phyloP scores from a whole-genome alignment of 805 yeast species.

The Candida anglica region DNA sequence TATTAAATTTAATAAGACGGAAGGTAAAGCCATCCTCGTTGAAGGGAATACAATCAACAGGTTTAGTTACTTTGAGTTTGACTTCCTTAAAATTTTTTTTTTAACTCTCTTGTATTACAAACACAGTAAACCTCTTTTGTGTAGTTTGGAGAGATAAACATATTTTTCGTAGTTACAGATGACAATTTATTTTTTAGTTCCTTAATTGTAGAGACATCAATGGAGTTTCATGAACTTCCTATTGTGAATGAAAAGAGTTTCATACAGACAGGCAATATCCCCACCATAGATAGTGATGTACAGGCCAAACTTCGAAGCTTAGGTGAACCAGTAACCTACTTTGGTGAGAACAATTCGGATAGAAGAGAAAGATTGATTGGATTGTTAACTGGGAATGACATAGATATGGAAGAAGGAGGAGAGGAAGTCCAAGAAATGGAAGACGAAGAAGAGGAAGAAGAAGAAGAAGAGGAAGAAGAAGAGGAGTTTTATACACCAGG shows the following conservation, averaged over 20 bases:
- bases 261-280: constrained; percentile 25
- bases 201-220: too few relatives aligned
- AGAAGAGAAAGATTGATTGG: constrained; percentile 58
- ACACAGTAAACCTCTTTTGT: too few relatives aligned
- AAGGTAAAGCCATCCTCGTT: too few relatives aligned
- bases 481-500: constrained; percentile 90
- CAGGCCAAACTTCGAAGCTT: constrained; percentile 41
- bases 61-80: too few relatives aligned
- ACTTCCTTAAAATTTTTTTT: too few relatives aligned
- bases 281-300: constrained; percentile 68
- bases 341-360: constrained; percentile 58
- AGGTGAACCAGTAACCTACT: constrained; percentile 53
- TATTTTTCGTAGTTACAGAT: too few relatives aligned
- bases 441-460: constrained; percentile 19
- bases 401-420: constrained; percentile 10
- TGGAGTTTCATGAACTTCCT: constrained; percentile 3
- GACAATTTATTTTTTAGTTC: too few relatives aligned
- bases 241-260: constrained; percentile 1
- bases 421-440: constrained; percentile 12
- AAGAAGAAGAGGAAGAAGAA: constrained; percentile 50
- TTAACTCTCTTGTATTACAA: too few relatives aligned
- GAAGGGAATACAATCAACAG: too few relatives aligned
- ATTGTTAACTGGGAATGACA: constrained; percentile 36
- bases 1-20: too few relatives aligned
- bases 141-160: too few relatives aligned